Evolutionary conservation across 2,329 filamentous ascomycete genomes (phyloP), one percentile per base, ranked within the genome.

Genomic region (Cordyceps cateniannulata): DNA sequence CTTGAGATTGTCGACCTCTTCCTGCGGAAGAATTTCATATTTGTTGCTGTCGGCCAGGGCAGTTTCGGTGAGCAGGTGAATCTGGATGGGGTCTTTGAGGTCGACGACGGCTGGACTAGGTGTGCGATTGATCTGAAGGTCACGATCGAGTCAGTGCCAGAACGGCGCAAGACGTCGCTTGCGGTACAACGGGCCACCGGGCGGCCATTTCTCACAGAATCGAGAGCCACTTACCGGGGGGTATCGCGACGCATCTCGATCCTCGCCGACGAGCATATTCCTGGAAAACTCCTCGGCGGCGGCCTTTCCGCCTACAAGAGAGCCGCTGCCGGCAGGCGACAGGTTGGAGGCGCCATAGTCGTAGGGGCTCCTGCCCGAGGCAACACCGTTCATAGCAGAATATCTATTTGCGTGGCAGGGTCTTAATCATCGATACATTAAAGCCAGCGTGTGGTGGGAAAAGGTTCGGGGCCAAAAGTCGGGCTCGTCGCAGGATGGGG

Each of bases 1-100:
- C 80, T 98, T 99, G 68, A 98, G 76, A 51, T 85, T 83, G 66
- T 98, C 95, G 32, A 97, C 88, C 75, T 98, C 93, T 71, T 96
- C 92, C 66, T 93, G 90, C 0, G 93, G 91, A 63, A 99, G 73
- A 25, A 99, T 87, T 70, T 93, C 87, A 72, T 87, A 99, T 67
- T 86, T 79, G 69, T 87, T 88, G 77, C 92, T 96, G 75, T 99
- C 95, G 62, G 87, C 85, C 63, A 99, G 84, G 22, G 95, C 95
- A 22, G 91, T 98, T 77, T 98, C 93, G 63, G 95, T 93, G 62
- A 99, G 83, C 51, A 99, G 79, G 72, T 98, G 96, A 72, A 96
- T 87, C 67, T 92, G 89, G 49, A 99, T 89, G 62, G 81, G 84
- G 72, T 90, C 89, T 64, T 85, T 84, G 58, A 87, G 77, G 67